These are phyloP conservation scores for Aaosphaeria pasadenensis DNA, from an alignment of 2,329 filamentous ascomycete genomes.

Conservation along the genomic window DNA sequence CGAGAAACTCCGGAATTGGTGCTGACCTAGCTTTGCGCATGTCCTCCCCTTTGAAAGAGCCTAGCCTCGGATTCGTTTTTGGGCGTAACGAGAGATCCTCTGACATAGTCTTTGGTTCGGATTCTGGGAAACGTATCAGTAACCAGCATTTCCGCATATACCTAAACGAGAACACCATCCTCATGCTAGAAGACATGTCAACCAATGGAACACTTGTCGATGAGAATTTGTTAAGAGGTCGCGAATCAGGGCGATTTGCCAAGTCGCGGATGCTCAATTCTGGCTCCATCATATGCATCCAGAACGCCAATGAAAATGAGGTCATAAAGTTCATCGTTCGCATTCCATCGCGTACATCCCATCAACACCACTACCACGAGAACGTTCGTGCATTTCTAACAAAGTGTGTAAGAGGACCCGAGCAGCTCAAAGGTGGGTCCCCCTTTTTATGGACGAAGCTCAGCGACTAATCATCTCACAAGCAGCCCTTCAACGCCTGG, in stretches of 20 bases:
- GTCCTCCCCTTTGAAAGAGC: slow-evolving; percentile 67
- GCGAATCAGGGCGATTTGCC: slow-evolving; percentile 17
- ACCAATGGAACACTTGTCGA: slow-evolving; percentile 96
- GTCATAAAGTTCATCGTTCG: slow-evolving; percentile 83
- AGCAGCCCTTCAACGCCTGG: slow-evolving; percentile 18
- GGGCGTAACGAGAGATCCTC: slow-evolving; percentile 71
- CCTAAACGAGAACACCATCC: slow-evolving; percentile 76
- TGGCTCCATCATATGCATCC: slow-evolving; percentile 71
- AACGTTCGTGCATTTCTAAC: slow-evolving; percentile 69
- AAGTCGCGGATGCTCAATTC: slow-evolving; percentile 66
- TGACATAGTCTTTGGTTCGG: slow-evolving; percentile 65
- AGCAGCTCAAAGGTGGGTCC: slow-evolving; percentile 16
- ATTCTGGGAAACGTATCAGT: slow-evolving; percentile 73
- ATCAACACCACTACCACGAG: slow-evolving; percentile 62
- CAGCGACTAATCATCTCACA: slow-evolving; percentile 2
- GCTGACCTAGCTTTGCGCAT: slow-evolving; percentile 75
- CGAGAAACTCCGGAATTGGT: slow-evolving; percentile 10
- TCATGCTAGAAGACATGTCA: slow-evolving; percentile 92
- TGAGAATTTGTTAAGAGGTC: slow-evolving; percentile 60
- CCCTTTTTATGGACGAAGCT: background rate
- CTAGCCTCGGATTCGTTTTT: slow-evolving; percentile 75
- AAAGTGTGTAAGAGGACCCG: slow-evolving; percentile 26
- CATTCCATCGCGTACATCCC: slow-evolving; percentile 69
- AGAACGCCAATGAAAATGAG: slow-evolving; percentile 49
- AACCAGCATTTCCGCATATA: slow-evolving; percentile 96